Percentiles rank a stretch among this genome's conserved stretches.
These are phyloP conservation scores for Cyamopsis tetragonoloba DNA, from an alignment of 306 rosid species.

Conservation along the genomic window DNA sequence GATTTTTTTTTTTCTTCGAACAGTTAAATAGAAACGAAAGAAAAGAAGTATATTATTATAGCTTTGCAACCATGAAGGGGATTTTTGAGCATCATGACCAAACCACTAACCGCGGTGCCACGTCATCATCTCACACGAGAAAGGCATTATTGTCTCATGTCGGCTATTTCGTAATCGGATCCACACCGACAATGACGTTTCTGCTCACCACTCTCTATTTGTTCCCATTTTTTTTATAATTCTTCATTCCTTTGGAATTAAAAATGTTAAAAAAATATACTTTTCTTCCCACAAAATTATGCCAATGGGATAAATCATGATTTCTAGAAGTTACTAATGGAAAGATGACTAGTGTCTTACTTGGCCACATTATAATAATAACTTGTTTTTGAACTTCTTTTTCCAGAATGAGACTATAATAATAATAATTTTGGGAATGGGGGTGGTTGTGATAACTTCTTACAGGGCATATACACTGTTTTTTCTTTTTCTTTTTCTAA, in stretches of 20 bases:
- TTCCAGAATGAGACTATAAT: neutral
- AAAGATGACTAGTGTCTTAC: constrained; percentile 25
- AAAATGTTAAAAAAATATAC: neutral
- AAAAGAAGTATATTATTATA: neutral
- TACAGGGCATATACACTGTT: no score
- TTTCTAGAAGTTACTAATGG: neutral
- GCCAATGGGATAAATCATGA: constrained; percentile 4
- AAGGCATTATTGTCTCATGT: neutral
- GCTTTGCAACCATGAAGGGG: neutral
- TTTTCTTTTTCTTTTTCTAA: no score
- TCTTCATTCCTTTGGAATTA: no score
- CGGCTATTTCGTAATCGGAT: neutral
- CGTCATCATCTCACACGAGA: neutral
- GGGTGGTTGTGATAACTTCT: no score
- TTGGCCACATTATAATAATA: neutral
- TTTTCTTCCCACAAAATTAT: constrained; percentile 7
- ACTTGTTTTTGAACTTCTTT: neutral
- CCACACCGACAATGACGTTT: neutral
- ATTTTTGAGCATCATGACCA: neutral
- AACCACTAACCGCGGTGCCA: neutral
- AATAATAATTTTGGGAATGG: neutral
- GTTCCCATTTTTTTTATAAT: neutral
- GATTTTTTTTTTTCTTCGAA: no score
- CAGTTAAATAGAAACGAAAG: no score
- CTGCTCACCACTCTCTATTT: neutral